A percentile compares a stretch with the other conserved stretches of the same genome.
These are phyloP conservation scores for Stevia rebaudiana DNA, from an alignment of 140 eudicot genomes.

Conservation along the genomic window DNA sequence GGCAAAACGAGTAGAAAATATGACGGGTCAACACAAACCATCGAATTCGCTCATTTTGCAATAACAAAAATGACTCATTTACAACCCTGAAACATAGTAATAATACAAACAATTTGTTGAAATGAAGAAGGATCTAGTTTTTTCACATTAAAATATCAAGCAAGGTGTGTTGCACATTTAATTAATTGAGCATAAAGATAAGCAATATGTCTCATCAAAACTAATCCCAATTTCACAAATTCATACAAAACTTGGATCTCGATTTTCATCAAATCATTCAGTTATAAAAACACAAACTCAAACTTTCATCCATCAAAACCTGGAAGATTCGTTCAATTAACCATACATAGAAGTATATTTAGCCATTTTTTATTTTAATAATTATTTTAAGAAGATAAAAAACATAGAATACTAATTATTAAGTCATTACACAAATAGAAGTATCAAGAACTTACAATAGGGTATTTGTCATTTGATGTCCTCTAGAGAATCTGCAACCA, in stretches of 20 bases:
- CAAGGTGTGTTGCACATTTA: background rate
- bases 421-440: background rate
- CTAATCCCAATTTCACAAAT: background rate
- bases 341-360: background rate
- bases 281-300: background rate
- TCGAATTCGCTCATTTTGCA: no score
- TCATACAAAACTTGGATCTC: background rate
- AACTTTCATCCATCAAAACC: constrained; percentile 10
- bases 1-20: no score
- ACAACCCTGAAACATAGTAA: no score
- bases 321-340: background rate
- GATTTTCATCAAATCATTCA: constrained; percentile 8
- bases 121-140: no score
- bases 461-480: background rate
- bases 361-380: background rate
- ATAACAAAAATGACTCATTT: no score
- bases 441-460: constrained; percentile 13
- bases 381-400: background rate
- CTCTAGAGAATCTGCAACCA: background rate
- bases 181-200: no score
- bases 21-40: no score
- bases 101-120: no score
- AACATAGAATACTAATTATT: no score
- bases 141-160: background rate
- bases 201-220: background rate